Evolutionary conservation across 306 rosid species (phyloP).

Genomic region (Dalbergia cultrata): DNA sequence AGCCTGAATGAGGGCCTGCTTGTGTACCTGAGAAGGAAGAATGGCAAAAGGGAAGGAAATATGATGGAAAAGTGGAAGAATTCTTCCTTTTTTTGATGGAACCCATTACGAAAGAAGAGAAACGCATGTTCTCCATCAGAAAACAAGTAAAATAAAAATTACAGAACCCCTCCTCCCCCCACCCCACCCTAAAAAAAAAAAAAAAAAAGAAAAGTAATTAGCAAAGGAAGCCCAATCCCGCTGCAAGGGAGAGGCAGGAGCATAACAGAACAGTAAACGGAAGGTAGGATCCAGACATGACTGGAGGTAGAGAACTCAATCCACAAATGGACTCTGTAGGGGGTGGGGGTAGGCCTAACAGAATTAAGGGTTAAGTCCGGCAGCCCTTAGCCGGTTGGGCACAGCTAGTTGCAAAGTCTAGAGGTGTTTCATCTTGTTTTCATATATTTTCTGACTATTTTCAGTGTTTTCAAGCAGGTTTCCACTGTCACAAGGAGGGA

Average conservation of each 20-base stretch:
- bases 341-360: neutral
- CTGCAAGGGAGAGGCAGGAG: neutral
- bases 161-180: too few species aligned
- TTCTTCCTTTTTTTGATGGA: too few species aligned
- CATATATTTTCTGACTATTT: constrained; percentile 10
- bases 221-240: neutral
- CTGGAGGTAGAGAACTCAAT: neutral
- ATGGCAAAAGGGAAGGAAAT: neutral
- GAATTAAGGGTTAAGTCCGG: neutral
- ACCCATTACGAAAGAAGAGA: neutral
- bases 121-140: too few species aligned
- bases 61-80: neutral
- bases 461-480: constrained; percentile 3
- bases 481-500: neutral
- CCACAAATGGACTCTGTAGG: neutral
- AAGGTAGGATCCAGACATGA: neutral
- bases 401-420: constrained; percentile 21
- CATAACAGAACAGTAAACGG: neutral
- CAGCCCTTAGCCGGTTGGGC: neutral
- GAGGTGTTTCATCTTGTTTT: neutral
- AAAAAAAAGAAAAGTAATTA: too few species aligned
- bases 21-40: neutral
- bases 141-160: too few species aligned
- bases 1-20: neutral
- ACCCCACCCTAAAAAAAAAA: too few species aligned